Evolutionary conservation across 2,329 filamentous ascomycete genomes (phyloP), one percentile per base, ranked within the genome.

Genomic region (Aspergillus ochraceoroseus): DNA sequence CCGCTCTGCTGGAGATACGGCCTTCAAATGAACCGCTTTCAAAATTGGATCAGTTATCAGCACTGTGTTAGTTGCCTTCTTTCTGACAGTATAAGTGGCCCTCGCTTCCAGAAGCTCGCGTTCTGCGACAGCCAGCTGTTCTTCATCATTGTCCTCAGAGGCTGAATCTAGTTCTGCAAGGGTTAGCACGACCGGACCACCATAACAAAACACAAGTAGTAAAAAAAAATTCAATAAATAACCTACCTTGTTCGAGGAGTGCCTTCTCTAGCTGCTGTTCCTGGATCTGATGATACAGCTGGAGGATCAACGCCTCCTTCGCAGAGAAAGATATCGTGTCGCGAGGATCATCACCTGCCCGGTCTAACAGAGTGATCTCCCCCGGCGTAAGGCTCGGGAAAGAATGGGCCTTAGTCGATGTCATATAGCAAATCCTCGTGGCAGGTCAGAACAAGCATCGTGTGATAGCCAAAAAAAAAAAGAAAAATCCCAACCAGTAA

Each of bases 1-100:
- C 85, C 79, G 77, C 65, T 92, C 85, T 37, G 81, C 71, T 30
- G 77, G 76, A 2, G 79, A 77, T 12, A 79, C 73, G 8, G 75
- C 76, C 29, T 80, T 80, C 44, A 76, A 70, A 60, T 94, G 85
- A 26, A 90, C 79, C 5, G 87, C 83, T 56, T 85, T 86, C 42
- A 94, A 69, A 27, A 85, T 80, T 5, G 87, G 86, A 54, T 87
- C 83, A 41, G 81, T 80, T 52, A 79, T 78, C 50, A 92, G 65
- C 38, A 86, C 79, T 32, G 75, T 79, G 46, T 84, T 79, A 14
- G 82, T 71, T 14, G 85, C 80, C 46, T 79, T 79, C 59, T 82
- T 82, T 48, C 79, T 79, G 41, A 90, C 71, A 27, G 79, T 73
- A 62, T 86, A 85, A 43, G 74, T 73, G 40, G 85, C 80, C 56